Evolutionary conservation across 495 filamentous ascomycete species (phyloP), one percentile per base, ranked within the genome.

Genomic region (Xylaria sp.): DNA sequence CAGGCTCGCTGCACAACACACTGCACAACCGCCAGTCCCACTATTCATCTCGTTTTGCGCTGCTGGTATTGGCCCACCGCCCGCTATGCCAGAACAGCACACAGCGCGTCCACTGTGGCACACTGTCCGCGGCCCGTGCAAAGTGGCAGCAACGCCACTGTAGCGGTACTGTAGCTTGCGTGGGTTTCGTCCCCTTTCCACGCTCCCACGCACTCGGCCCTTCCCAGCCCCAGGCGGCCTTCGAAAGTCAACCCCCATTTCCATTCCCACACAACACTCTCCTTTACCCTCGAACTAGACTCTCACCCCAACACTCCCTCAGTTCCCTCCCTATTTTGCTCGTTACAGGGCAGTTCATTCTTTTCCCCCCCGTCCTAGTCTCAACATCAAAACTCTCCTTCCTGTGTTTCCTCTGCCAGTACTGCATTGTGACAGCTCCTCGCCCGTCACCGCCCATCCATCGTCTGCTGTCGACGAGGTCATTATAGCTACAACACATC

Each of bases 281-380:
- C 57, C 57, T 59, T 59, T 59, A 59, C 31, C 31, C 31, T 59
- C 57, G 53, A 58, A 35, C 50, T 53, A 15, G 31, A 11, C 53
- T 58, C 33, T 59, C 57, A 40, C 31, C 57, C 57, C 57, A 14
- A 59, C 57, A 37, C 57, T 59, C 57, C 61, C 69, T 71, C 69
- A 57, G 58, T 46, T 69, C 61, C 59, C 69, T 65, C 69, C 61
- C 64, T 71, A 65, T 71, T 71, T 71, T 58, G 61, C 69, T 71
- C 69, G 65, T 71, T 71, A 58, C 61, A 44, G 69, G 69, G 61
- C 61, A 71, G 50, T 67, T 57, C 69, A 31, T 58, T 67, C 69
- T 64, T 67, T 67, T 71, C 63, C 40, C 43, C 63, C 67, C 50
- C 61, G 48, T 57, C 43, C 40, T 41, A 65, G n/a, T 57, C 41